phyloP scores from a whole-genome alignment of 1,284 basidiomycete genomes.

The Cryptococcus wingfieldii region DNA sequence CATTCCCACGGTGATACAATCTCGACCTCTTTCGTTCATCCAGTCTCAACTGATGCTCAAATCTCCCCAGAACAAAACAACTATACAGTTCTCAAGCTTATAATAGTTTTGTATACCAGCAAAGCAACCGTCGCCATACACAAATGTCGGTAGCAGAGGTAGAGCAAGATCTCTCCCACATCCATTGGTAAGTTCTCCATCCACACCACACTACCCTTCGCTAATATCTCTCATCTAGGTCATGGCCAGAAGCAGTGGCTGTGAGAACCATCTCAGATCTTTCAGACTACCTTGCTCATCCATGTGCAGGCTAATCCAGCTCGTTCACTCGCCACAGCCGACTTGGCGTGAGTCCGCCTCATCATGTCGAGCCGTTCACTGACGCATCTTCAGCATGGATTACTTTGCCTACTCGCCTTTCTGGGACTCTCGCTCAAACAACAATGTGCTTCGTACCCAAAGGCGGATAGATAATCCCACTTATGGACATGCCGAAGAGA shows the following conservation, averaged over 20 bases:
- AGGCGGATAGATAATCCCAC: slow-evolving; percentile 33
- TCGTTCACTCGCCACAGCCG: slow-evolving; percentile 33
- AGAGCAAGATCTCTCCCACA: slow-evolving; percentile 42
- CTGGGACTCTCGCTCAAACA: slow-evolving; percentile 42
- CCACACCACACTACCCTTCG: not conserved
- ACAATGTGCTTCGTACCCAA: slow-evolving; percentile 38
- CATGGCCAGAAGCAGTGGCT: slow-evolving; percentile 43
- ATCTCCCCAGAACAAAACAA: too few species aligned
- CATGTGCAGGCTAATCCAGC: slow-evolving; percentile 32
- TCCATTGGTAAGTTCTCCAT: slow-evolving; percentile 34
- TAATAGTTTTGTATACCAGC: too few species aligned
- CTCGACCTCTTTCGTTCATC: too few species aligned
- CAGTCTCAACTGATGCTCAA: too few species aligned
- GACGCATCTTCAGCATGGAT: slow-evolving; percentile 31
- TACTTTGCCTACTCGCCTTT: slow-evolving; percentile 47
- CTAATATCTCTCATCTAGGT: slow-evolving; percentile 21
- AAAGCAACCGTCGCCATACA: too few species aligned
- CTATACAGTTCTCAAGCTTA: too few species aligned
- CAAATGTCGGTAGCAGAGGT: slow-evolving; percentile 16
- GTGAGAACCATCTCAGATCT: slow-evolving; percentile 10
- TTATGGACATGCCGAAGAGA: slow-evolving; percentile 42
- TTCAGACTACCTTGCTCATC: not conserved
- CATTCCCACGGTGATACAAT: too few species aligned
- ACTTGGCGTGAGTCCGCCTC: slow-evolving; percentile 31
- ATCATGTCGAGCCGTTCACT: not conserved